Base-by-base conservation (phyloP, 192 early-diverging fungal species). In the Backusella liffmaniae region DNA sequence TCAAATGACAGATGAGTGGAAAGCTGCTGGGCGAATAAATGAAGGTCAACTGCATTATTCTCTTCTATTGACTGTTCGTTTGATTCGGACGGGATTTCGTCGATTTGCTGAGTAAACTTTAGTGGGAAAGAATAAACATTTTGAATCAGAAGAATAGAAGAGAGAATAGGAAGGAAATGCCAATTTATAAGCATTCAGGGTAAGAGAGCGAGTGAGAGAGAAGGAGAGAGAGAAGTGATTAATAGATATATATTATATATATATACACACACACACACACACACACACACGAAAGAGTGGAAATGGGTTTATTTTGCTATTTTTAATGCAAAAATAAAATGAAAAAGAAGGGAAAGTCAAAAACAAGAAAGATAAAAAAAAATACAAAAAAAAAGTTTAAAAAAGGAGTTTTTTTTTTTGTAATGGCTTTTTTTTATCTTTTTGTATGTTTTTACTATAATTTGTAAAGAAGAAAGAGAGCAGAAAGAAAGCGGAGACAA, bases 1-100 rank as follows among this genome's bases (percentile, higher is more conserved):
- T 69, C 67, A 36, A 69, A 69, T 69, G 37, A 37, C 12, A 69
- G 35, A 36, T 69, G 67, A 23, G 67, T 29, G 21, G 67, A 69
- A 23, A 37, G 39, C 9, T 41, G n/a, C 10, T 35, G 37, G 0
- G 67, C 34, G 37, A 69, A 69, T 21, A 37, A 35, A 37, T 69
- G 67, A 37, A 69, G 34, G 8, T 69, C 67, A n/a, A 69, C 67
- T 21, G 34, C 35, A 39, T 67, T 35, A 67, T 69, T 69, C 34
- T 69, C 67, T 35, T 35, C n/a, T 23, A 69, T 69, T 36, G 46
- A 49, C 46, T 21, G 67, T 69, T 13, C 35, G 18, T 23, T 62
- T 23, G 56, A 62, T 12, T 29, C 53, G n/a, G 23, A 26, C 7
- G 21, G 53, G 23, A 26, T 59, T 26, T 59, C 56, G 16, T 49